These are phyloP conservation scores for Komagataella populi DNA, from an alignment of 805 yeast genomes.

Conservation along the genomic window DNA sequence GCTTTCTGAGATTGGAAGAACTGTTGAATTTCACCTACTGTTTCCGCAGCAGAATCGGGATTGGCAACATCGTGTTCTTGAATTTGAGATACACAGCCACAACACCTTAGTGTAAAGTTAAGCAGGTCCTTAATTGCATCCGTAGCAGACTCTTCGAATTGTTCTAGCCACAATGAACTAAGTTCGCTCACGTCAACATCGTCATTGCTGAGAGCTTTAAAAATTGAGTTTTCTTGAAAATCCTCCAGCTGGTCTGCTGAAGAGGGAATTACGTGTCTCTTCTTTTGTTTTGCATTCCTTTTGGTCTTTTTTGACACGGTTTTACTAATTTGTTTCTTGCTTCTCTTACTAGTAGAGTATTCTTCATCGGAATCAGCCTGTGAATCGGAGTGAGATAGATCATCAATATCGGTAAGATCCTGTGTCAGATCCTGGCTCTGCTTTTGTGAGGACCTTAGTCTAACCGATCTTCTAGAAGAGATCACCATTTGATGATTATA, in stretches of 20 bases:
- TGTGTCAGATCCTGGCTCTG: background rate
- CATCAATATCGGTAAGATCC: background rate
- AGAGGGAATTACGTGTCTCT: constrained; percentile 5
- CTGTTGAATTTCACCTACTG: constrained; percentile 59
- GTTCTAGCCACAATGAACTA: constrained; percentile 45
- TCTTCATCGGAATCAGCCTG: background rate
- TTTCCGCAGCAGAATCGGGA: constrained; percentile 44
- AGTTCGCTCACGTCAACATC: constrained; percentile 35
- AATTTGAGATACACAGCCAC: constrained; percentile 58
- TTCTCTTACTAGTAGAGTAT: background rate
- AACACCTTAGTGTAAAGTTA: constrained; percentile 53
- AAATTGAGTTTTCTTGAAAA: constrained; percentile 32
- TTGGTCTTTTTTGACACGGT: background rate
- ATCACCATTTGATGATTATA: background rate
- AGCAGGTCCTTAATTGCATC: constrained; percentile 47
- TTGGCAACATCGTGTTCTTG: constrained; percentile 59
- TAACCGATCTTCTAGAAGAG: background rate
- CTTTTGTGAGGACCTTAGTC: background rate
- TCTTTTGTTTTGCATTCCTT: background rate
- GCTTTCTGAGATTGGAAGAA: constrained; percentile 43
- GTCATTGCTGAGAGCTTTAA: constrained; percentile 35
- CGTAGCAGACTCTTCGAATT: constrained; percentile 27
- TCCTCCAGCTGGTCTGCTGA: constrained; percentile 15
- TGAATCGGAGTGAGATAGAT: background rate
- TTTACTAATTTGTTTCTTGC: background rate